Conservation (phyloP, 352 stramenopile species). For the Phytopythium montanum region DNA sequence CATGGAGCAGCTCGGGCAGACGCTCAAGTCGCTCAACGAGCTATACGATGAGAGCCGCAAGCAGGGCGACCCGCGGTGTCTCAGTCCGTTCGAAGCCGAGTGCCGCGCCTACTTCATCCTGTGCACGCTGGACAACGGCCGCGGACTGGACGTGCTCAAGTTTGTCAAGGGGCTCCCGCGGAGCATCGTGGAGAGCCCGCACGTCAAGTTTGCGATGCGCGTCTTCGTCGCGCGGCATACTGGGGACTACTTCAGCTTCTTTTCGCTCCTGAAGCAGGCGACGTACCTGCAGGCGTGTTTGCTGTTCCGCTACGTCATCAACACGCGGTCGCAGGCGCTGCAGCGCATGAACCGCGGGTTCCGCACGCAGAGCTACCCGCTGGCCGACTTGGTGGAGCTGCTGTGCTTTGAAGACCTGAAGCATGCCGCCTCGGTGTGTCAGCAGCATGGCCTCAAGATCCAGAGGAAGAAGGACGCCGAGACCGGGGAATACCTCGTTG, state of each 20-base stretch:
- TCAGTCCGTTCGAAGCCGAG: slow-evolving; percentile 84
- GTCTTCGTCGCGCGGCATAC: slow-evolving; percentile 85
- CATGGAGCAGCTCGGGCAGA: slow-evolving; percentile 88
- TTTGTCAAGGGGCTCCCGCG: slow-evolving; percentile 75
- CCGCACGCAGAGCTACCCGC: slow-evolving; percentile 61
- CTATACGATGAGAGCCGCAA: slow-evolving; percentile 86
- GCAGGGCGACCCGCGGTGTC: slow-evolving; percentile 39
- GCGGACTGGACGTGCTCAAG: slow-evolving; percentile 80
- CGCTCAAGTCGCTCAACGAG: slow-evolving; percentile 84
- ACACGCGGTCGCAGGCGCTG: slow-evolving; percentile 62
- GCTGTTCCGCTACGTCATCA: slow-evolving; percentile 78
- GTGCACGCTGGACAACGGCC: slow-evolving; percentile 81
- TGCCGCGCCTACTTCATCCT: slow-evolving; percentile 86
- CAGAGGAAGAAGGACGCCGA: slow-evolving; percentile 33
- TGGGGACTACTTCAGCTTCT: slow-evolving; percentile 83
- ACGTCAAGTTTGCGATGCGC: slow-evolving; percentile 86
- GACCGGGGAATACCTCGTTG: slow-evolving; percentile 39
- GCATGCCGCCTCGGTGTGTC: slow-evolving; percentile 58
- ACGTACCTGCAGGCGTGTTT: slow-evolving; percentile 85
- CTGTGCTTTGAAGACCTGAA: slow-evolving; percentile 84
- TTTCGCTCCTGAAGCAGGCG: slow-evolving; percentile 62
- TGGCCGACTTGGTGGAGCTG: slow-evolving; percentile 55
- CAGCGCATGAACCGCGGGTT: slow-evolving; percentile 80
- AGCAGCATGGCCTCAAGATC: slow-evolving; percentile 63
- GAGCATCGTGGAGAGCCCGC: slow-evolving; percentile 51